A percentile compares a stretch with the other conserved stretches of the same genome.
Evolutionary conservation across 306 rosid species (phyloP).

Genomic region (Datisca glomerata): DNA sequence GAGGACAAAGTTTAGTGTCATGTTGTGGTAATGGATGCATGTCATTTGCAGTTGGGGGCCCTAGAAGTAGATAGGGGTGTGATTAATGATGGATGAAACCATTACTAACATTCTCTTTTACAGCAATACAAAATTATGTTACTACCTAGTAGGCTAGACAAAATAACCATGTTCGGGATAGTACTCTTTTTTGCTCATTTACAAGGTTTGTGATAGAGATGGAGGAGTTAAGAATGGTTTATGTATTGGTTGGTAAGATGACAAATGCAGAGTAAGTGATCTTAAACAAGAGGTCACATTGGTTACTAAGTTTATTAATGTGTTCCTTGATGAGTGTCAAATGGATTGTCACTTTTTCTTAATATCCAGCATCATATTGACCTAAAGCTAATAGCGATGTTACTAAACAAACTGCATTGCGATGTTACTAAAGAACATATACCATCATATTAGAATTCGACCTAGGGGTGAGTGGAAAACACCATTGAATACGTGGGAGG

Average conservation of each 20-base stretch:
- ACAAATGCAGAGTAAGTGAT: background rate
- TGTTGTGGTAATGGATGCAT: background rate
- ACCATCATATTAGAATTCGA: background rate
- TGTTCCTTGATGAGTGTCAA: background rate
- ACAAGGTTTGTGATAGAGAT: background rate
- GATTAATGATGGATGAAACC: background rate
- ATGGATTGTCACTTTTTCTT: background rate
- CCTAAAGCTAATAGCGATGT: background rate
- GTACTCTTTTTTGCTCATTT: background rate
- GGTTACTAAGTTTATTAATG: background rate
- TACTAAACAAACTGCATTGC: background rate
- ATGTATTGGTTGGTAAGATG: too few species aligned
- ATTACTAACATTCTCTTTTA: too few species aligned
- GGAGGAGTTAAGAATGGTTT: too few species aligned
- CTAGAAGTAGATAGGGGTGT: background rate
- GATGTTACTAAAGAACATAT: background rate
- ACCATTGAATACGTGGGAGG: too few species aligned
- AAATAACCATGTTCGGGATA: background rate
- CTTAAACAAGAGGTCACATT: background rate
- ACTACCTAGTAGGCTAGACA: background rate
- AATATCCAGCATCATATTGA: background rate
- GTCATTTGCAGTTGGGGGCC: background rate
- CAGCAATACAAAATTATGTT: background rate
- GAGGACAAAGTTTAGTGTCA: background rate
- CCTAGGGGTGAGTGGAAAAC: background rate